phyloP scores from a whole-genome alignment of 805 yeast species.

The Clavispora carvajalis region DNA sequence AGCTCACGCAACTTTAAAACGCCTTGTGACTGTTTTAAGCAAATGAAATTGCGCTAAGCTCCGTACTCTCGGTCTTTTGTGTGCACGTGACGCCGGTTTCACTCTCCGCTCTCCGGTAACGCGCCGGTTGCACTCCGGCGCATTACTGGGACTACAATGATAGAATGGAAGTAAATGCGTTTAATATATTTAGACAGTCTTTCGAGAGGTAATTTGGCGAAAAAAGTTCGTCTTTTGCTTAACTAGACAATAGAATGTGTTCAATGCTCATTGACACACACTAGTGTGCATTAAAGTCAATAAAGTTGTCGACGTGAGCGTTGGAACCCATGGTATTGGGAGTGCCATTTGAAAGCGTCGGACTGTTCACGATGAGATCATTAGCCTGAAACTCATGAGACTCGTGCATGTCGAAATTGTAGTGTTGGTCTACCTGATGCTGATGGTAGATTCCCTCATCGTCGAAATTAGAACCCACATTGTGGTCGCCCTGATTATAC shows the following conservation, averaged over 20 bases:
- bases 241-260: too few relatives aligned
- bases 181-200: background rate
- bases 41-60: too few relatives aligned
- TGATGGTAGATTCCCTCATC: background rate
- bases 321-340: constrained; percentile 9
- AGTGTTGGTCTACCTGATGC: constrained; percentile 4
- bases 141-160: too few relatives aligned
- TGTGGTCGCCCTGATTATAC: background rate
- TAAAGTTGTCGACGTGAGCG: constrained; percentile 19
- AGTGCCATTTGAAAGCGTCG: constrained; percentile 9
- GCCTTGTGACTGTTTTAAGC: too few relatives aligned
- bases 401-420: constrained; percentile 9
- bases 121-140: too few relatives aligned
- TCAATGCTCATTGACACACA: too few relatives aligned
- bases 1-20: too few relatives aligned
- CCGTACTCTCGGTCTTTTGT: too few relatives aligned
- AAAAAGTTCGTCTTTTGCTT: too few relatives aligned
- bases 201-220: too few relatives aligned
- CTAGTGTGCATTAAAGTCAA: constrained; percentile 20
- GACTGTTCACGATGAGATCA: constrained; percentile 11
- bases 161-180: background rate
- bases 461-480: background rate
- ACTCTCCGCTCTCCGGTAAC: too few relatives aligned
- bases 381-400: constrained; percentile 8
- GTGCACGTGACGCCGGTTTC: too few relatives aligned